Base-by-base conservation (phyloP, 306 rosid species). In the Styphnolobium japonicum region DNA sequence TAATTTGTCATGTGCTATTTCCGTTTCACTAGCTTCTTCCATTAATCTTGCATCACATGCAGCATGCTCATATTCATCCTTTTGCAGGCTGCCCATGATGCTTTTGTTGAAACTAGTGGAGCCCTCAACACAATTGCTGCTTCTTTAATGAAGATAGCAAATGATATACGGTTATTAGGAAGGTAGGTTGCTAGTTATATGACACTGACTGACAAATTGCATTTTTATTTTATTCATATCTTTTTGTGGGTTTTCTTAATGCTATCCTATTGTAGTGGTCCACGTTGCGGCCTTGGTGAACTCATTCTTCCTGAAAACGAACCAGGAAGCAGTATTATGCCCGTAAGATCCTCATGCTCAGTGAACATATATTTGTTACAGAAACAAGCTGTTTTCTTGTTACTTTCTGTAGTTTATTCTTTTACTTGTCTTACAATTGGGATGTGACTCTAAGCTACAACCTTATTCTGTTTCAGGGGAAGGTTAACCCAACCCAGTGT, bases 241-340 rank as follows among this genome's bases (percentile, higher is more conserved):
- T 66, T 14, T 80, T 70, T 7, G 15, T 71, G 74, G 60, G 64
- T 66, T 76, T 78, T 84, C 72, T 78, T 14, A 12, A 21, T 75
- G 62, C 53, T 86, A 55, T 85, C 22, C 43, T 51, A 23, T 71
- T 80, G 61, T 83, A 96, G 99, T 78, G 98, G 99, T 89, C 99
- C 99, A 0, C 97, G 99, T 43, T 96, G 99, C 34, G 99, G 99
- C 79, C 96, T 96, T 75, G 99, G 99, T 31, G 99, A 96, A 86
- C 98, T 96, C 80, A 88, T 96, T 84, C 99, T 96, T 80, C 99
- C 99, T 49, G 98, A 96, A 83, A 96, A 96, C 6, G 99, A 96
- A 83, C 99, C 99, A 39, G 99, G 99, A 73, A 96, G 99, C 90
- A 96, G 99, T 90, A 96, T 96, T 39, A 96, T 96, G 99, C 99